Evolutionary conservation across 208 protist genomes (phyloP).

Genomic region (Crithidia thermophila): DNA sequence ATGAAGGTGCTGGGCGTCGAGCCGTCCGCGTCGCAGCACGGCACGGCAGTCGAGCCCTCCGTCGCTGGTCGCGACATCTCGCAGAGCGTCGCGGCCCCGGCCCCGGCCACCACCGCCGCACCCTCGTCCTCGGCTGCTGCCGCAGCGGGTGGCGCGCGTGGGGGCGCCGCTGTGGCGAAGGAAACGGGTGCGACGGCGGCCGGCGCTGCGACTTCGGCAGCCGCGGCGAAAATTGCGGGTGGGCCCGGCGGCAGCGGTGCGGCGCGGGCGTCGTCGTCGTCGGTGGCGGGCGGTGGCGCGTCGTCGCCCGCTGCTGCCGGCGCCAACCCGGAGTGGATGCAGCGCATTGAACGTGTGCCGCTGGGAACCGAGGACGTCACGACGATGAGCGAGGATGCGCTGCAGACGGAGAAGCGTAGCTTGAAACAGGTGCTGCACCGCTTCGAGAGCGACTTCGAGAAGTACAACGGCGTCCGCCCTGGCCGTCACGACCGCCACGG

Average conservation of each 20-base stretch:
- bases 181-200: not conserved
- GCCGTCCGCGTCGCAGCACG: slow-evolving; percentile 13
- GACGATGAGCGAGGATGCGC: slow-evolving; percentile 54
- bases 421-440: slow-evolving; percentile 81
- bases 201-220: not conserved
- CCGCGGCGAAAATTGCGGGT: not conserved
- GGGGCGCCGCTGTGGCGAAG: slow-evolving; percentile 6
- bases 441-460: slow-evolving; percentile 83
- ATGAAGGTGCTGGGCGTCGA: slow-evolving; percentile 53
- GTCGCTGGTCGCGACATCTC: slow-evolving; percentile 17
- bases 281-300: not conserved
- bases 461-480: slow-evolving; percentile 49
- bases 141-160: slow-evolving; percentile 8
- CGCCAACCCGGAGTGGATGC: slow-evolving; percentile 19
- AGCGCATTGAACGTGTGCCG: slow-evolving; percentile 36
- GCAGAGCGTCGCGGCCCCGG: slow-evolving; percentile 16
- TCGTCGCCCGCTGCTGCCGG: too few relatives aligned
- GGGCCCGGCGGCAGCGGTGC: slow-evolving; percentile 3
- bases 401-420: slow-evolving; percentile 69
- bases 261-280: not conserved
- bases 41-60: slow-evolving; percentile 15
- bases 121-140: slow-evolving; percentile 1
- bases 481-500: slow-evolving; percentile 60
- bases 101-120: slow-evolving; percentile 1
- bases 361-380: slow-evolving; percentile 51